Conservation (phyloP, 169 alveolate genomes). For the Plasmodium ovale region DNA sequence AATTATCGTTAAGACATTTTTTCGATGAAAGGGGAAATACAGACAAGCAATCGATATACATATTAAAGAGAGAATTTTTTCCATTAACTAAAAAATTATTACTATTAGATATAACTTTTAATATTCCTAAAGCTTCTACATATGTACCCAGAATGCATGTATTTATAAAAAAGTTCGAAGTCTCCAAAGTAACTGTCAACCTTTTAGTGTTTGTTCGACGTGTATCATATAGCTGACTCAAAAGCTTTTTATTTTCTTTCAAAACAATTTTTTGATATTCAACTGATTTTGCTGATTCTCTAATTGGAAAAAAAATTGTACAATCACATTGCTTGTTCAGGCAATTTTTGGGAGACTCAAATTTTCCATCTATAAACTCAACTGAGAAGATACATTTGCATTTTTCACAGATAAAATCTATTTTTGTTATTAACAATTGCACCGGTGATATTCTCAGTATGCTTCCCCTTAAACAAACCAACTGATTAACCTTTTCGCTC, state of each 20-base stretch:
- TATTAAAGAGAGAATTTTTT: constrained; percentile 59
- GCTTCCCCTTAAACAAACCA: constrained; percentile 65
- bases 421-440: constrained; percentile 38
- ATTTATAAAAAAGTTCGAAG: constrained; percentile 54
- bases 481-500: constrained; percentile 70
- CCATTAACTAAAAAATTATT: constrained; percentile 57
- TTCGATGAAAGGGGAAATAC: constrained; percentile 60
- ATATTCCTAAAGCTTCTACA: constrained; percentile 63
- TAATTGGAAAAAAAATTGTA: constrained; percentile 12
- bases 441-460: constrained; percentile 71
- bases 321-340: constrained; percentile 33
- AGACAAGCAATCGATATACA: constrained; percentile 67
- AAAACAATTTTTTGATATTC: constrained; percentile 65
- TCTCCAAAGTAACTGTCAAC: constrained; percentile 50
- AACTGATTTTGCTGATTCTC: constrained; percentile 73
- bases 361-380: constrained; percentile 68
- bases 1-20: constrained; percentile 45
- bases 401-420: constrained; percentile 66
- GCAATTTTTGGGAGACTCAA: constrained; percentile 56
- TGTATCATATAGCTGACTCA: constrained; percentile 34
- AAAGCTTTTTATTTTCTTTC: constrained; percentile 58
- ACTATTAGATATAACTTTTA: constrained; percentile 45
- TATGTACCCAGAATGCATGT: constrained; percentile 54
- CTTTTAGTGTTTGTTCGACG: constrained; percentile 25
- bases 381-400: constrained; percentile 34